These are phyloP conservation scores for Coleophoma eucalyptorum DNA, from an alignment of 2,329 filamentous ascomycete genomes.

Conservation along the genomic window DNA sequence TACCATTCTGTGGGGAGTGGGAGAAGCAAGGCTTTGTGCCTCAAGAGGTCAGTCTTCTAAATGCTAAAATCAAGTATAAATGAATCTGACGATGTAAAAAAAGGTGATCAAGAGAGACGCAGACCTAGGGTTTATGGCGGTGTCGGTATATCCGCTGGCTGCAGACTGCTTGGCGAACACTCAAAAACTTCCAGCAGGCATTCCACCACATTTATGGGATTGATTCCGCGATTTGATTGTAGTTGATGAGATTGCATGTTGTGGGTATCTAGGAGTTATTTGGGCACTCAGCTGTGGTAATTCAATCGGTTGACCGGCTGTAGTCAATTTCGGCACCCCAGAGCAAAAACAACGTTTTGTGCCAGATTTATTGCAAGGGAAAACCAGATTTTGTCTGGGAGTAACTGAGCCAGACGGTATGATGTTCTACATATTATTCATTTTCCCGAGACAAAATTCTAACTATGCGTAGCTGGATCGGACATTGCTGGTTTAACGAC, in stretches of 20 bases:
- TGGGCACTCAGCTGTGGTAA: slow-evolving; percentile 93
- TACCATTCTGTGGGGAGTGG: slow-evolving; percentile 56
- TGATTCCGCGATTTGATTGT: slow-evolving; percentile 93
- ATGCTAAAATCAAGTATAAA: background rate
- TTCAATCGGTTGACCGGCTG: slow-evolving; percentile 83
- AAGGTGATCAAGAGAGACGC: slow-evolving; percentile 80
- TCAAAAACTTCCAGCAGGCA: background rate
- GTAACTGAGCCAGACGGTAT: slow-evolving; percentile 80
- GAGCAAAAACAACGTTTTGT: slow-evolving; percentile 77
- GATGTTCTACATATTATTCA: background rate
- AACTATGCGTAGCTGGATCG: slow-evolving; percentile 56
- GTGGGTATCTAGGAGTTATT: slow-evolving; percentile 83
- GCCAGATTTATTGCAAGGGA: slow-evolving; percentile 74
- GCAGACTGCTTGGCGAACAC: background rate
- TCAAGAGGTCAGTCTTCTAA: slow-evolving; percentile 25
- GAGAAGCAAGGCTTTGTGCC: slow-evolving; percentile 50
- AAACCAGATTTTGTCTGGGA: slow-evolving; percentile 69
- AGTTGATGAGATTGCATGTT: slow-evolving; percentile 86
- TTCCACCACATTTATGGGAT: slow-evolving; percentile 82
- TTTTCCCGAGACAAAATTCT: background rate
- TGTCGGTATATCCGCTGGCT: slow-evolving; percentile 1
- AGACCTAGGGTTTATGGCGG: slow-evolving; percentile 70
- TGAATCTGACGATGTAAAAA: slow-evolving; percentile 25
- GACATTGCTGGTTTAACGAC: slow-evolving; percentile 92
- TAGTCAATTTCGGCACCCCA: slow-evolving; percentile 88